Evolutionary conservation across 2,329 filamentous ascomycete species (phyloP).

Genomic region (Escovopsis sp.): DNA sequence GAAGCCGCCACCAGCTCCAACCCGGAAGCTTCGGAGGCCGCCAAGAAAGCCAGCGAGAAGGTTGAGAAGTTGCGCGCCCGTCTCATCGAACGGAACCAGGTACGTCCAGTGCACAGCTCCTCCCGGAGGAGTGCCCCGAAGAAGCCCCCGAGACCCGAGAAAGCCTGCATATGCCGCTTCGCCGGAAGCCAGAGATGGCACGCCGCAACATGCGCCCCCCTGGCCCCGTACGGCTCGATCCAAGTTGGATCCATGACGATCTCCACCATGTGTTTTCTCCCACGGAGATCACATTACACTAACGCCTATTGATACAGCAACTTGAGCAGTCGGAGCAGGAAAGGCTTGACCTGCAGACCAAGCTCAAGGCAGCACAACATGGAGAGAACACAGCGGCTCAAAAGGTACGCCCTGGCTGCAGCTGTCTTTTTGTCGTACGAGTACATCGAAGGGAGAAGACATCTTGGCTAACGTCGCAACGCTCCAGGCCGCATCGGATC

Average conservation of each 20-base stretch:
- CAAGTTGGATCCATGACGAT: background rate
- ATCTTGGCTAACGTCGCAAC: background rate
- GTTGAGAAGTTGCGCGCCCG: slow-evolving; percentile 42
- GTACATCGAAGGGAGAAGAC: background rate
- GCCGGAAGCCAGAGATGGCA: background rate
- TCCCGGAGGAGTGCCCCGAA: slow-evolving; percentile 1
- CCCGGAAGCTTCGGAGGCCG: slow-evolving; percentile 19
- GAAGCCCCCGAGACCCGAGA: slow-evolving; percentile 2
- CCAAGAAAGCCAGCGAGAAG: slow-evolving; percentile 34
- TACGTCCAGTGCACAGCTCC: slow-evolving; percentile 24
- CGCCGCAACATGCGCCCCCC: background rate
- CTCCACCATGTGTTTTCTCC: background rate
- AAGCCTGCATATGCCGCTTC: background rate
- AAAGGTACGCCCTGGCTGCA: slow-evolving; percentile 28
- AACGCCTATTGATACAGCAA: slow-evolving; percentile 27
- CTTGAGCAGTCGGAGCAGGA: slow-evolving; percentile 43
- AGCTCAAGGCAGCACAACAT: slow-evolving; percentile 37
- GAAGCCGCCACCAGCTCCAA: slow-evolving; percentile 22
- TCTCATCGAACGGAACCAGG: slow-evolving; percentile 43
- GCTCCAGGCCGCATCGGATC: slow-evolving; percentile 33
- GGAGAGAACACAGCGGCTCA: slow-evolving; percentile 34
- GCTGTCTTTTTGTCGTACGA: background rate
- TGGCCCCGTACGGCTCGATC: background rate
- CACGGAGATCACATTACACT: background rate
- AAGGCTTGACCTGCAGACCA: slow-evolving; percentile 39